Conservation (phyloP, 805 yeast species). For the Candida stauntonica region DNA sequence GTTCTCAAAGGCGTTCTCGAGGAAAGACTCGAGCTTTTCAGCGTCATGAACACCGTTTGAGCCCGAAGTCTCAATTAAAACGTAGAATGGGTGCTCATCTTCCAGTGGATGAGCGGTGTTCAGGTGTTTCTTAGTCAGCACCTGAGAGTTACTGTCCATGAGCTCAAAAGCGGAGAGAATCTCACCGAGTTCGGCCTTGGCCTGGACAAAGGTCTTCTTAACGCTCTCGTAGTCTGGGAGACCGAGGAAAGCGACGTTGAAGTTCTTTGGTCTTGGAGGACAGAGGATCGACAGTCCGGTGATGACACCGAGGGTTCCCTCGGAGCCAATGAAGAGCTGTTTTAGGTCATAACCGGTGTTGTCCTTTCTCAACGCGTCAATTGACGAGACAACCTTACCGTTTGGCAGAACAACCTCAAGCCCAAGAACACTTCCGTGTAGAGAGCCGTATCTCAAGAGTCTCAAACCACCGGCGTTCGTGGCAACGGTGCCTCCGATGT, state of each 20-base stretch:
- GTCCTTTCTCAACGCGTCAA: constrained; percentile 86
- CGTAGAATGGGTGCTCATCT: constrained; percentile 79
- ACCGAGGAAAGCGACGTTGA: constrained; percentile 86
- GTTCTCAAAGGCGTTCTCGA: constrained; percentile 80
- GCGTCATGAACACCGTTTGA: constrained; percentile 92
- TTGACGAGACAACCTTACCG: constrained; percentile 75
- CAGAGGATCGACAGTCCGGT: constrained; percentile 89
- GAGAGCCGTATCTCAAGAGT: constrained; percentile 80
- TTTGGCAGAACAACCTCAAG: constrained; percentile 90
- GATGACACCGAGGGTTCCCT: constrained; percentile 86
- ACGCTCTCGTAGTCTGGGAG: constrained; percentile 79
- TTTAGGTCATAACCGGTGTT: constrained; percentile 93
- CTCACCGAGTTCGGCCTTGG: constrained; percentile 76
- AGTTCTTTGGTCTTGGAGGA: constrained; percentile 81
- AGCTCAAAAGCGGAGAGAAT: constrained; percentile 90
- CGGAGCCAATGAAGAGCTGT: constrained; percentile 90
- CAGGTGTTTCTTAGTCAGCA: constrained; percentile 57
- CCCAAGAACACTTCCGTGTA: constrained; percentile 90
- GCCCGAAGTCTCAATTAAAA: constrained; percentile 94
- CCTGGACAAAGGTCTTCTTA: constrained; percentile 71
- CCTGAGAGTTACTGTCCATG: constrained; percentile 75
- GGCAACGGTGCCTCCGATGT: constrained; percentile 91
- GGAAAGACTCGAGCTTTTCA: constrained; percentile 77
- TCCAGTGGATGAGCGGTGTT: constrained; percentile 74
- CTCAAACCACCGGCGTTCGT: constrained; percentile 96